phyloP scores from a whole-genome alignment of 2,329 filamentous ascomycete species.

The Colletotrichum incanum region DNA sequence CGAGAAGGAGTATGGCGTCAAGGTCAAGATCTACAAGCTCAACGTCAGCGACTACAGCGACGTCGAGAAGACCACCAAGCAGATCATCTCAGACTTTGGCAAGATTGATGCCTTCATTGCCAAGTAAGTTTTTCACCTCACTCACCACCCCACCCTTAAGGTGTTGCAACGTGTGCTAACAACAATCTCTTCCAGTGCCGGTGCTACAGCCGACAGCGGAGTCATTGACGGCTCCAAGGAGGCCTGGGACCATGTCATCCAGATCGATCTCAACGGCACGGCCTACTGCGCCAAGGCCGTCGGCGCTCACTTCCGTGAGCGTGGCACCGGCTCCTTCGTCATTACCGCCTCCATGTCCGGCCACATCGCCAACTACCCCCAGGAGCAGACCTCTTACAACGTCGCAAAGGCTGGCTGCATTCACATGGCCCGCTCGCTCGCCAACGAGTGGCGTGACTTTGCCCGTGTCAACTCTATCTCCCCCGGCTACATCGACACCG shows the following conservation, averaged over 20 bases:
- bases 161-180: conserved; percentile 24
- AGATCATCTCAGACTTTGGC: conserved; percentile 82
- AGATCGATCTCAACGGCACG: conserved; percentile 77
- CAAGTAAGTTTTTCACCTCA: conserved; percentile 70
- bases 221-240: conserved; percentile 78
- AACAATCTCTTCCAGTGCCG: conserved; percentile 61
- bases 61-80: conserved; percentile 68
- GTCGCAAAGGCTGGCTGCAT: conserved; percentile 73
- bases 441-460: conserved; percentile 79
- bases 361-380: conserved; percentile 79
- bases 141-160: not conserved
- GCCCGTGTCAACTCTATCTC: conserved; percentile 77
- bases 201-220: conserved; percentile 78
- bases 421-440: conserved; percentile 62
- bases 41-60: conserved; percentile 69
- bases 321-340: conserved; percentile 76
- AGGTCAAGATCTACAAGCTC: conserved; percentile 74
- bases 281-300: conserved; percentile 80
- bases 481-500: conserved; percentile 79
- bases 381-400: conserved; percentile 78
- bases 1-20: conserved; percentile 76
- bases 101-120: conserved; percentile 83
- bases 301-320: conserved; percentile 75
- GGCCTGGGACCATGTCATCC: conserved; percentile 76
- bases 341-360: conserved; percentile 81